phyloP scores from a whole-genome alignment of 2,329 filamentous ascomycete genomes.

The Aspergillus brunneoviolaceus region DNA sequence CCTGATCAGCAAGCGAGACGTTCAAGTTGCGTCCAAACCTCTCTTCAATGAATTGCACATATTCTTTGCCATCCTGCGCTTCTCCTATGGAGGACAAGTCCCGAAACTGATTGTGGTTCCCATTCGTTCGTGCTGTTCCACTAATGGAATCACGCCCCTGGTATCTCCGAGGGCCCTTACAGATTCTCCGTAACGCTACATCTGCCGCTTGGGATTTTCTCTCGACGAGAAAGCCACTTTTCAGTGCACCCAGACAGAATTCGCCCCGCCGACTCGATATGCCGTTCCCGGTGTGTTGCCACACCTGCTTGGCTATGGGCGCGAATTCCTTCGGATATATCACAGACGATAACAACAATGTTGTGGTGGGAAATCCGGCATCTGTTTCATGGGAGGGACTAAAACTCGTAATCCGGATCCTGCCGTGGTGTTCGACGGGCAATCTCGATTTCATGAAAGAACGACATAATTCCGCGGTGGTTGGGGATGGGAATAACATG shows the following conservation, averaged over 20 bases:
- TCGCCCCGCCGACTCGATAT: constrained; percentile 88
- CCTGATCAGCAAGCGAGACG: constrained; percentile 72
- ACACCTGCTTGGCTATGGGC: constrained; percentile 82
- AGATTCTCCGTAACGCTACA: constrained; percentile 36
- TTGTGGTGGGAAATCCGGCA: constrained; percentile 54
- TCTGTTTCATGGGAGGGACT: constrained; percentile 64
- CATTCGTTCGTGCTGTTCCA: constrained; percentile 29
- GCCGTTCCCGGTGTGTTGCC: constrained; percentile 94
- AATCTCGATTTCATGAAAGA: constrained; percentile 63
- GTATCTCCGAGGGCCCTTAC: constrained; percentile 78
- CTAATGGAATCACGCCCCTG: constrained; percentile 62
- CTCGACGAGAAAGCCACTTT: constrained; percentile 65
- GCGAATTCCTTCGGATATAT: constrained; percentile 69
- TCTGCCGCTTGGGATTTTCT: constrained; percentile 32
- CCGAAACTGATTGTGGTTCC: constrained; percentile 36
- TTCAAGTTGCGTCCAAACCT: constrained; percentile 90
- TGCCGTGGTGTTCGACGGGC: constrained; percentile 40
- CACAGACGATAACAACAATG: constrained; percentile 66
- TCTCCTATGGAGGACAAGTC: constrained; percentile 12
- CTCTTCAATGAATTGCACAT: constrained; percentile 82
- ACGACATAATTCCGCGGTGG: constrained; percentile 69
- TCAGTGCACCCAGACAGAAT: constrained; percentile 76
- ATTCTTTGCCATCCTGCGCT: constrained; percentile 59
- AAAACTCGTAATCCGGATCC: constrained; percentile 55
- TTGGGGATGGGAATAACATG: constrained; percentile 77